Evolutionary conservation across 257 asterid genomes (phyloP), one percentile per base, ranked within the genome.

Genomic region (Striga asiatica): DNA sequence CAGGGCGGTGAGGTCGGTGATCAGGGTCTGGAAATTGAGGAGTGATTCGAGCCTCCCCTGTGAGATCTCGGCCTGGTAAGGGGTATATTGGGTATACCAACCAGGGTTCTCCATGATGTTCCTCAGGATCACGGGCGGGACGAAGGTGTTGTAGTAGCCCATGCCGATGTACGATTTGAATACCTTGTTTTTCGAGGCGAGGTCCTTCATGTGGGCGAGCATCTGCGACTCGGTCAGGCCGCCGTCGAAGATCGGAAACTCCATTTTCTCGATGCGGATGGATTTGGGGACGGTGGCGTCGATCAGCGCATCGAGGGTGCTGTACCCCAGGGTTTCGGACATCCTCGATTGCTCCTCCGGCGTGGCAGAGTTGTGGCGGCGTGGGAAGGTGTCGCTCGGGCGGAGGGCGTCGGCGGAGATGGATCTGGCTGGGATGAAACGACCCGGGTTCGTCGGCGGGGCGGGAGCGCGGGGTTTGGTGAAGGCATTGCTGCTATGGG

Each of bases 81-180:
- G 99, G 3, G 99, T 92, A 42, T 92, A 92, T 70, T 92, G 99
- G 49, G 99, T 92, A 50, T 92, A 92, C 99, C 99, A 92, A 56
- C 28, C 99, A 1, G 99, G 99, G 56, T 92, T 92, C 20, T 92
- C 99, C 91, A 88, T 60, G 3, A 92, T 75, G 32, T 92, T 69
- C 14, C 99, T 69, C 75, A 92, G 61, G 21, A 92, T 92, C 8
- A 92, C 99, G 43, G 95, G 97, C 1, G 99, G 99, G 0, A 92
- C 95, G 58, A 46, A 76, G 0, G 99, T 92, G 31, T 78, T 71
- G 53, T 92, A 92, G 46, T 92, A 92, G 0, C 99, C 99, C 99
- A 92, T 92, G 4, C 99, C 99, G 34, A 92, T 82, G 58, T 32
- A 88, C 0, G 99, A 92, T 71, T 92, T 88, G 62, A 65, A 81